Percentiles rank a stretch among this genome's conserved stretches.
Evolutionary conservation across 2,329 filamentous ascomycete species (phyloP).

Genomic region (Coniochaeta sp.): DNA sequence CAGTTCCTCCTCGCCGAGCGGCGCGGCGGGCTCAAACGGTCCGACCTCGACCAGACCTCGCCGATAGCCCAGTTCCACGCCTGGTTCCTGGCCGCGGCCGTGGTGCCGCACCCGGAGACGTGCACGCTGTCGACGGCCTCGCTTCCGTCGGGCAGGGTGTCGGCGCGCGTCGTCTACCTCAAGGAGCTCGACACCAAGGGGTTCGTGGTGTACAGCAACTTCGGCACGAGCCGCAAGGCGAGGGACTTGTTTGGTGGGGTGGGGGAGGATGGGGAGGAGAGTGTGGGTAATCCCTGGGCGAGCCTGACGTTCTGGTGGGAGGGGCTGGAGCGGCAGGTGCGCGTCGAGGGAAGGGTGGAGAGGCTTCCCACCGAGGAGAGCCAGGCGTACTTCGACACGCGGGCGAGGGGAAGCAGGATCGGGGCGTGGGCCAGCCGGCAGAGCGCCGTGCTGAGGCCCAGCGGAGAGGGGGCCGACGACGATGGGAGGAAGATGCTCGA

Average conservation of each 20-base stretch:
- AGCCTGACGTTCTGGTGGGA: conserved; percentile 89
- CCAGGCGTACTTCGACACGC: conserved; percentile 57
- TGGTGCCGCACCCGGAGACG: conserved; percentile 73
- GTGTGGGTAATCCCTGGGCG: conserved; percentile 61
- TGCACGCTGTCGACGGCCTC: conserved; percentile 79
- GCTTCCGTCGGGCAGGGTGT: conserved; percentile 78
- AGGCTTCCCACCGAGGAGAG: conserved; percentile 65
- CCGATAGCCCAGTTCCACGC: conserved; percentile 80
- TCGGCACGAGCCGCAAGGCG: conserved; percentile 67
- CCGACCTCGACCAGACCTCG: conserved; percentile 50
- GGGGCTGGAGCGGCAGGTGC: conserved; percentile 77
- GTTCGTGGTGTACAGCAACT: conserved; percentile 93
- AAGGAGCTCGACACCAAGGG: conserved; percentile 82
- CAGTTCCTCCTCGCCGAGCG: conserved; percentile 58
- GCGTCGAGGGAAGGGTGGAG: conserved; percentile 73
- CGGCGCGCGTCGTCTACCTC: conserved; percentile 81
- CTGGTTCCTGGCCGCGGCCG: conserved; percentile 73
- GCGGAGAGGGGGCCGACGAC: conserved; percentile 41
- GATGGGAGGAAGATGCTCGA: conserved; percentile 71
- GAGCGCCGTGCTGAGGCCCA: conserved; percentile 62
- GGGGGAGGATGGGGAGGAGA: conserved; percentile 9
- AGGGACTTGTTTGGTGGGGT: conserved; percentile 48
- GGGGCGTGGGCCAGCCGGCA: conserved; percentile 93
- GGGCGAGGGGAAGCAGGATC: conserved; percentile 72
- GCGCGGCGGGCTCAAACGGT: conserved; percentile 48